phyloP scores from a whole-genome alignment of 441 rosid species.

The Francoa sonchifolia region DNA sequence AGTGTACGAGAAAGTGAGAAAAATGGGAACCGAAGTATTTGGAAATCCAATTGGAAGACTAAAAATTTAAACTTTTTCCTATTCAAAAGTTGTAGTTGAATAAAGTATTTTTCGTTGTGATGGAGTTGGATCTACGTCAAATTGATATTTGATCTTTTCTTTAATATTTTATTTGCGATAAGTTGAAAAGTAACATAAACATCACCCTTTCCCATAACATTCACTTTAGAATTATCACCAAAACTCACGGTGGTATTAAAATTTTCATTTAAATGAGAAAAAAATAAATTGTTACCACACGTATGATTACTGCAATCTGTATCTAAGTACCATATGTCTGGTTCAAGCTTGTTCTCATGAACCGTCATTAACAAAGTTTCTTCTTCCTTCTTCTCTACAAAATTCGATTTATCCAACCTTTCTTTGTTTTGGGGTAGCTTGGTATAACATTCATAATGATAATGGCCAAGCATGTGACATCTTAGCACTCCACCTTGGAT shows the following conservation, averaged over 20 bases:
- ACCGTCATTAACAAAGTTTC: background rate
- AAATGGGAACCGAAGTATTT: too few relatives aligned
- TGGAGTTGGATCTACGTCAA: too few relatives aligned
- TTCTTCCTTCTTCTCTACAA: background rate
- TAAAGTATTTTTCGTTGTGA: too few relatives aligned
- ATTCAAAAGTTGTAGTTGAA: too few relatives aligned
- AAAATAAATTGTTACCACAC: background rate
- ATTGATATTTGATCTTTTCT: too few relatives aligned
- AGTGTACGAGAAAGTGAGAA: too few relatives aligned
- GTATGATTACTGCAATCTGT: background rate
- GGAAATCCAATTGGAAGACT: too few relatives aligned
- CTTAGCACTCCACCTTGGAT: conserved; percentile 4
- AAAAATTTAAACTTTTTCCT: too few relatives aligned
- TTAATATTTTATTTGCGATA: too few relatives aligned
- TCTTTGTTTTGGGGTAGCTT: background rate
- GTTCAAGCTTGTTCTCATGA: background rate
- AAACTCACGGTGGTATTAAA: background rate
- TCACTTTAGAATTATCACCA: background rate
- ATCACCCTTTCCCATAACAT: background rate
- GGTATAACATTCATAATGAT: conserved; percentile 1
- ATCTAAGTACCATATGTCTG: background rate
- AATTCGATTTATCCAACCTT: background rate
- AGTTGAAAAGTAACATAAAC: too few relatives aligned
- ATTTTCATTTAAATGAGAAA: background rate
- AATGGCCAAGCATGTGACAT: conserved; percentile 8